Percentiles rank a stretch among this genome's conserved stretches.
Evolutionary conservation across 2,329 filamentous ascomycete genomes (phyloP).

Genomic region (Cladosporium sp.): DNA sequence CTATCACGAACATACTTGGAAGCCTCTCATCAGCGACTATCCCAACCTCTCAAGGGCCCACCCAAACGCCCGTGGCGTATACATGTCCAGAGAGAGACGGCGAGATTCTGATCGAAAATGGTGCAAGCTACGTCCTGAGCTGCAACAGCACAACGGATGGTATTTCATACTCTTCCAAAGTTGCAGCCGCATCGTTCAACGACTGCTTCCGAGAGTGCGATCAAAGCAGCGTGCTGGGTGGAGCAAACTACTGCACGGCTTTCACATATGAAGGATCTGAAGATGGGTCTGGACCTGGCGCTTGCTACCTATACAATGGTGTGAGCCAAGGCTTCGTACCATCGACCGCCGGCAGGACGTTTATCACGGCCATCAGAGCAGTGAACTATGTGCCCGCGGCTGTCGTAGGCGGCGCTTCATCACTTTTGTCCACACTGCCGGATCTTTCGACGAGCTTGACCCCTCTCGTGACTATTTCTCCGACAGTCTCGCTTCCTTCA

Average conservation of each 20-base stretch:
- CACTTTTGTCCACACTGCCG: not conserved
- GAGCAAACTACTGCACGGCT: conserved; percentile 22
- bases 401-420: not conserved
- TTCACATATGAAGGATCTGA: conserved; percentile 19
- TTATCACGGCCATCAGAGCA: conserved; percentile 18
- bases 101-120: conserved; percentile 19
- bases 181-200: conserved; percentile 18
- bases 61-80: conserved; percentile 17
- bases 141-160: conserved; percentile 18
- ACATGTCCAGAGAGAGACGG: conserved; percentile 19
- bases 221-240: conserved; percentile 14
- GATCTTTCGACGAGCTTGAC: not conserved
- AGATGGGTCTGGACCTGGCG: conserved; percentile 18
- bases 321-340: conserved; percentile 15
- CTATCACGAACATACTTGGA: not conserved
- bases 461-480: not conserved
- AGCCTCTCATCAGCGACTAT: conserved; percentile 13
- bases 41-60: conserved; percentile 17
- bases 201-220: conserved; percentile 22
- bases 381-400: conserved; percentile 17
- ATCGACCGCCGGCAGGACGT: conserved; percentile 5
- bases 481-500: not conserved
- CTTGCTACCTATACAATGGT: conserved; percentile 22
- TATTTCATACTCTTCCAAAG: conserved; percentile 13
- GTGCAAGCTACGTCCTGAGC: conserved; percentile 18